Conservation (phyloP, 495 filamentous ascomycete species). For the Darksidea phi region DNA sequence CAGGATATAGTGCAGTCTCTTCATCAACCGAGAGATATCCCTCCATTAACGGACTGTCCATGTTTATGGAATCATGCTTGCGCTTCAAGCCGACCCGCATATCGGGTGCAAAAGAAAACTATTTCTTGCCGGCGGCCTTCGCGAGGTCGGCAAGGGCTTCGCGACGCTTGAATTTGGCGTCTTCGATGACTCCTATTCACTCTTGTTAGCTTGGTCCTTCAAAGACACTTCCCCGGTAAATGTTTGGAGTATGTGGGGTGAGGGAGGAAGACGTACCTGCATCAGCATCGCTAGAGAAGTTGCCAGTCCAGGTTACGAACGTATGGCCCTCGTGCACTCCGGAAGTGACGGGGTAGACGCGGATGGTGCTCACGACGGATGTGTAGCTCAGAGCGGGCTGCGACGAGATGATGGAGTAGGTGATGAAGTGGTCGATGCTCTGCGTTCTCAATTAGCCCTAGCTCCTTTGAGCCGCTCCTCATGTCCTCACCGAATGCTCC, state of each 20-base stretch:
- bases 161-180: slow-evolving; percentile 70
- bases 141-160: slow-evolving; percentile 65
- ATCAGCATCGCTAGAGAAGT: slow-evolving; percentile 67
- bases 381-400: slow-evolving; percentile 60
- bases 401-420: slow-evolving; percentile 64
- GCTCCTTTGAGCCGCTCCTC: neutral
- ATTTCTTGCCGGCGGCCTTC: slow-evolving; percentile 45
- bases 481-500: slow-evolving; percentile 57
- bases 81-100: neutral
- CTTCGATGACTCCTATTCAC: slow-evolving; percentile 60
- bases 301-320: slow-evolving; percentile 62
- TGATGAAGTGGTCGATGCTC: slow-evolving; percentile 69
- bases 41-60: neutral
- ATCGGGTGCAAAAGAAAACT: neutral
- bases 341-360: slow-evolving; percentile 58
- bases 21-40: too few species aligned
- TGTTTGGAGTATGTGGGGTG: neutral
- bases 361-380: slow-evolving; percentile 61
- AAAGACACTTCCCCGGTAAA: neutral
- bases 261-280: slow-evolving; percentile 52
- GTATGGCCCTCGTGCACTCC: slow-evolving; percentile 60
- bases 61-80: neutral
- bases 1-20: too few species aligned
- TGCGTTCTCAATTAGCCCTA: slow-evolving; percentile 32
- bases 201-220: slow-evolving; percentile 4